phyloP scores from a whole-genome alignment of 2,329 filamentous ascomycete species.

The Xylariales sp. region DNA sequence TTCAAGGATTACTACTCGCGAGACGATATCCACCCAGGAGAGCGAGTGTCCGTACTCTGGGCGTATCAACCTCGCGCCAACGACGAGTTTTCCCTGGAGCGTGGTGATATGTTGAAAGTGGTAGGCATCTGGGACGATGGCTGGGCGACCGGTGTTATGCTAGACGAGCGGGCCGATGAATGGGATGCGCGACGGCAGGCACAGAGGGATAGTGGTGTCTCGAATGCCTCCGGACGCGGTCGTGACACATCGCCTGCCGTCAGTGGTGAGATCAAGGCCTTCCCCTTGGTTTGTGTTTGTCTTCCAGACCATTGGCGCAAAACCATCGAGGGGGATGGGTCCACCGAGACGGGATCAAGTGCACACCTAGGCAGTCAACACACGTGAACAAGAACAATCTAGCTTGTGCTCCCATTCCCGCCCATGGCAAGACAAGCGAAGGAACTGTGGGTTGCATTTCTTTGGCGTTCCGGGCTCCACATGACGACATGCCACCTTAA shows the following conservation, averaged over 20 bases:
- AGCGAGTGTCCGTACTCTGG: constrained; percentile 92
- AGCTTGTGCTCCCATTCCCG: constrained; percentile 34
- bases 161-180: constrained; percentile 86
- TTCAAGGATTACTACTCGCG: constrained; percentile 99
- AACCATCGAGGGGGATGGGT: constrained; percentile 90
- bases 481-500: constrained; percentile 25
- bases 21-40: constrained; percentile 92
- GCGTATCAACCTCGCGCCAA: constrained; percentile 94
- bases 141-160: constrained; percentile 92
- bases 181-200: constrained; percentile 82
- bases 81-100: constrained; percentile 92
- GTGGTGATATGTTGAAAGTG: constrained; percentile 97
- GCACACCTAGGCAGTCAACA: constrained; percentile 45
- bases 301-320: constrained; percentile 95
- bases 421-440: constrained; percentile 41
- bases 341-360: constrained; percentile 70
- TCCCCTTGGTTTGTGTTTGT: constrained; percentile 96
- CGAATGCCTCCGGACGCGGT: constrained; percentile 75
- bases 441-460: constrained; percentile 50
- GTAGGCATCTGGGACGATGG: constrained; percentile 99
- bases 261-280: constrained; percentile 92
- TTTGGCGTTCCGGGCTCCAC: constrained; percentile 52
- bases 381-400: constrained; percentile 41
- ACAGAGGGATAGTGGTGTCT: constrained; percentile 94
- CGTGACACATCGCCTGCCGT: constrained; percentile 71